These are phyloP conservation scores for Mycena galericulata DNA, from an alignment of 768 basidiomycete genomes.

Conservation along the genomic window DNA sequence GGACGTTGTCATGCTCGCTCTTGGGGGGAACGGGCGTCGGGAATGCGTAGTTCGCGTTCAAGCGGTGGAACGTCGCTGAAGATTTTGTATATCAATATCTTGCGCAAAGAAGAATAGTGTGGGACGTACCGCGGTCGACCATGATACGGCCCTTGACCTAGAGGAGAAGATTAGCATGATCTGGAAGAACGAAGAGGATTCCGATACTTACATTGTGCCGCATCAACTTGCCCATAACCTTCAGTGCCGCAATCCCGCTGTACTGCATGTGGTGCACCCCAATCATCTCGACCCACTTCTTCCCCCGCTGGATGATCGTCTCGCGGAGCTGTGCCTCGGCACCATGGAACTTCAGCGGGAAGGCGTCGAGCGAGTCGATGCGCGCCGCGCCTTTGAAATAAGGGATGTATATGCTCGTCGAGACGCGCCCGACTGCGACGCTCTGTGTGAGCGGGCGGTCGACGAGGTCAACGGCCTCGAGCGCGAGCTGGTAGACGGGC, in stretches of 20 bases:
- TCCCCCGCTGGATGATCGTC: slow-evolving; percentile 59
- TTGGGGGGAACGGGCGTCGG: slow-evolving; percentile 51
- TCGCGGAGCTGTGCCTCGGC: slow-evolving; percentile 56
- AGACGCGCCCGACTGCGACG: slow-evolving; percentile 55
- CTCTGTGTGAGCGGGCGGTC: slow-evolving; percentile 50
- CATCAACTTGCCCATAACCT: slow-evolving; percentile 48
- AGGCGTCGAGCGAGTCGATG: slow-evolving; percentile 63
- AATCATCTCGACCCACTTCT: slow-evolving; percentile 65
- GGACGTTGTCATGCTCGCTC: slow-evolving; percentile 15
- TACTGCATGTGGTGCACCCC: slow-evolving; percentile 70
- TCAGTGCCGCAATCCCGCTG: slow-evolving; percentile 62
- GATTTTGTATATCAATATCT: not conserved
- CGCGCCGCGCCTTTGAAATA: slow-evolving; percentile 62
- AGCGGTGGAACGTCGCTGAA: slow-evolving; percentile 60
- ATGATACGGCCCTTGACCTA: slow-evolving; percentile 70
- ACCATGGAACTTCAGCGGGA: slow-evolving; percentile 65
- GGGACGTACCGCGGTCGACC: slow-evolving; percentile 63
- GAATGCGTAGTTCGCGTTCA: slow-evolving; percentile 64
- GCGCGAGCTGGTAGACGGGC: slow-evolving; percentile 56
- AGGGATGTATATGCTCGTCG: slow-evolving; percentile 54
- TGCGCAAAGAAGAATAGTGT: not conserved
- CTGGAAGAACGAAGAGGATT: not conserved
- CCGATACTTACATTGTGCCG: slow-evolving; percentile 61
- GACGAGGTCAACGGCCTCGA: slow-evolving; percentile 66
- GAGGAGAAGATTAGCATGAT: not conserved